Conservation (phyloP, 2,329 filamentous ascomycete genomes). For the Byssochlamys sp. region DNA sequence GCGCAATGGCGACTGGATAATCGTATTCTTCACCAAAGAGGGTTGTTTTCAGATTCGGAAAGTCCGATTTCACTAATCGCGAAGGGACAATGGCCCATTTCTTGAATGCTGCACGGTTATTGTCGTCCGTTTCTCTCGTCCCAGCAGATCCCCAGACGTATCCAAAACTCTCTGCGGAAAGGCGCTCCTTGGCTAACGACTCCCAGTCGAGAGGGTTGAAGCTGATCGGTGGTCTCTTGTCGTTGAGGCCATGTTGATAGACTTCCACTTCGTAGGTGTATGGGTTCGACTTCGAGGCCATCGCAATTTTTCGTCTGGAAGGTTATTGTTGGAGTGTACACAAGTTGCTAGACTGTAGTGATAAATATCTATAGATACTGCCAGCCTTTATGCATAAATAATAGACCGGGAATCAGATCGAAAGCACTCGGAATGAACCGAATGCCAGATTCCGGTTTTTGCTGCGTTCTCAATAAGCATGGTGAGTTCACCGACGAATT, state of each 20-base stretch:
- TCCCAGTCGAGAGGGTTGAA: constrained; percentile 49
- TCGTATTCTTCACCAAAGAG: constrained; percentile 43
- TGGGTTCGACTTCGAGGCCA: not conserved
- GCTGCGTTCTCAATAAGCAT: not conserved
- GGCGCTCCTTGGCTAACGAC: constrained; percentile 39
- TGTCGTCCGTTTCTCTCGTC: constrained; percentile 16
- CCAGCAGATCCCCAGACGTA: constrained; percentile 52
- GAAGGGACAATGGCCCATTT: constrained; percentile 20
- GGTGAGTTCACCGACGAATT: not conserved
- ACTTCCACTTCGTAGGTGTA: constrained; percentile 31
- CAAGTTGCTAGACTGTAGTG: not conserved
- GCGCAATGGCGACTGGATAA: constrained; percentile 53
- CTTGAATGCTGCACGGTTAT: constrained; percentile 22
- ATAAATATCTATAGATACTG: not conserved
- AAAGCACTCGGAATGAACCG: not conserved
- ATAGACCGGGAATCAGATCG: not conserved
- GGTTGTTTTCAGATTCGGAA: constrained; percentile 38
- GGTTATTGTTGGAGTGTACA: not conserved
- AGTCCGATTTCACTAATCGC: constrained; percentile 23
- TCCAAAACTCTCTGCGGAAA: constrained; percentile 44
- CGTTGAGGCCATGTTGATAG: constrained; percentile 39
- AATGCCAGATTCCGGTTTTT: not conserved
- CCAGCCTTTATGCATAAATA: not conserved
- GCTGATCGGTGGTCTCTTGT: constrained; percentile 41
- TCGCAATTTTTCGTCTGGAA: not conserved